Base-by-base conservation (phyloP, 257 asterid species). In the Plantago major region DNA sequence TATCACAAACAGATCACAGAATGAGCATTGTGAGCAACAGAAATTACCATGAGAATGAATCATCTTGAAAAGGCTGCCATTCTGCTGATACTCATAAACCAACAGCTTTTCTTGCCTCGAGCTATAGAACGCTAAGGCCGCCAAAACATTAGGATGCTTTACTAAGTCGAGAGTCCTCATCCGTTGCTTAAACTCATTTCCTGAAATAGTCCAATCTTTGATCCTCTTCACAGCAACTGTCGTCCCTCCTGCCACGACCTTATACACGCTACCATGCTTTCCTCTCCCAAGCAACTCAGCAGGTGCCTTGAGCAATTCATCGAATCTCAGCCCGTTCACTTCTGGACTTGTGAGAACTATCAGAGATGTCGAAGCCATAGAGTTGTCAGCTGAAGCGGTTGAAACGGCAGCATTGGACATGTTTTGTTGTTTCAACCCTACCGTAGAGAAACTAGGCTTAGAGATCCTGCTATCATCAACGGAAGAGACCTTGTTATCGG, bases 281-380 rank as follows among this genome's bases (percentile, higher is more conserved):
- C 97, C 97, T 69, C 94, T 78, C 48, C 97, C 97, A 0, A 89
- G 68, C 44, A 89, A 67, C 84, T 86, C 97, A 0, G 95, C 97
- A 0, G 95, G 97, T 11, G 97, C 87, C 77, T 76, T 77, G 10
- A 89, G 86, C 82, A 86, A 62, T 58, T 84, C 78, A 59, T 89
- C 97, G 18, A 89, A 89, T 60, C 60, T 81, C 58, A 86, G 46
- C 33, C 84, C 87, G 14, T 72, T 82, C 62, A 40, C 77, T 30
- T 75, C 88, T 7, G 81, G 87, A 69, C 83, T 79, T 3, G 84
- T 55, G 0, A 84, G 76, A 62, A 76, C 82, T 10, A 73, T 52
- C 46, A 86, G 33, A 0, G 95, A 80, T 0, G 83, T 46, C 14
- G 95, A 81, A 49, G 66, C 75, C 2, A 56, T 17, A 55, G 73